phyloP scores from a whole-genome alignment of 345 rosid genomes.

The thale cress (Arabidopsis thaliana) region DNA sequence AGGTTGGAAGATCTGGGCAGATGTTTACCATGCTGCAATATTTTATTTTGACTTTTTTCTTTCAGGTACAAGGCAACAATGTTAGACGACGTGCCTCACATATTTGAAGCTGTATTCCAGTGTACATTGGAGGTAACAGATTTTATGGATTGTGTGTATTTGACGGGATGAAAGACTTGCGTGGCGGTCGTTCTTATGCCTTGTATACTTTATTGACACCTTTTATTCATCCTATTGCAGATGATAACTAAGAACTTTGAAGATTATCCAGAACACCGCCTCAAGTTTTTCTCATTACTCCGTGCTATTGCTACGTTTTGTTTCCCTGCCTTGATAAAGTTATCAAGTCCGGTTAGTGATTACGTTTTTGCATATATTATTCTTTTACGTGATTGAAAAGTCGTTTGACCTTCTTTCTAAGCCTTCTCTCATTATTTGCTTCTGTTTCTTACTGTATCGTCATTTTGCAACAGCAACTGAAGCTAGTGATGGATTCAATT shows the following conservation, averaged over 20 bases:
- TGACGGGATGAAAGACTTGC: neutral
- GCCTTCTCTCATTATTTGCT: constrained; percentile 4
- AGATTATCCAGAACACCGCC: constrained; percentile 99
- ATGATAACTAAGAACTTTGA: constrained; percentile 99
- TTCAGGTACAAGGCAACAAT: constrained; percentile 87
- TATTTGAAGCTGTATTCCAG: constrained; percentile 98
- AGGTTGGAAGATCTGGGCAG: neutral
- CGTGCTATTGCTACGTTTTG: constrained; percentile 96
- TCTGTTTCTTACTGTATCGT: constrained; percentile 19
- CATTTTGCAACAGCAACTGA: constrained; percentile 73
- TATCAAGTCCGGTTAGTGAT: constrained; percentile 88
- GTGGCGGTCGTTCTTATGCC: constrained; percentile 7
- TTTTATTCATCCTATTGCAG: constrained; percentile 50
- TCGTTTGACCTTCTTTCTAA: constrained; percentile 16
- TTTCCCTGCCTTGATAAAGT: constrained; percentile 88
- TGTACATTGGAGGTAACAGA: constrained; percentile 90
- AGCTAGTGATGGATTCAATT: constrained; percentile 98
- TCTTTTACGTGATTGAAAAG: constrained; percentile 4
- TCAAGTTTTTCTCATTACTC: constrained; percentile 95
- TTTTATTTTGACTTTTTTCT: constrained; percentile 17
- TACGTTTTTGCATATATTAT: constrained; percentile 17
- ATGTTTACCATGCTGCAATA: constrained; percentile 15
- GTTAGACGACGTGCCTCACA: constrained; percentile 96
- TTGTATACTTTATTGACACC: constrained; percentile 20
- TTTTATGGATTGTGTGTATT: constrained; percentile 4